Evolutionary conservation across 345 rosid species (phyloP).

Genomic region (Geranium rotundifolium): DNA sequence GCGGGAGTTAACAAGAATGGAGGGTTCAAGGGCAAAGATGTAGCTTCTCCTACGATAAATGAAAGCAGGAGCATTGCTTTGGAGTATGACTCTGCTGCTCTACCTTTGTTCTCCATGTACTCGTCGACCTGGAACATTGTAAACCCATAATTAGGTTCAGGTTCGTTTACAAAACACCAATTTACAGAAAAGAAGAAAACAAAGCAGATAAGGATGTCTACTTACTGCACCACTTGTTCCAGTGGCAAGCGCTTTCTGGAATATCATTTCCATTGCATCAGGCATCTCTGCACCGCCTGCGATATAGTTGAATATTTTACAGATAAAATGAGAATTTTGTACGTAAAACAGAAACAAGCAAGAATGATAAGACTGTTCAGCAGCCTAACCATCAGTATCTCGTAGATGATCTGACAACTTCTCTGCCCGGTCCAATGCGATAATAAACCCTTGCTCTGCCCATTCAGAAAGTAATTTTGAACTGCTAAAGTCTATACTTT

Average conservation of each 20-base stretch:
- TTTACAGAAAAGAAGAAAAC: conserved; percentile 1
- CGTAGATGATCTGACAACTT: conserved; percentile 36
- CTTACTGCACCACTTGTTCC: conserved; percentile 65
- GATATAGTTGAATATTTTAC: conserved; percentile 10
- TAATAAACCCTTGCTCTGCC: conserved; percentile 50
- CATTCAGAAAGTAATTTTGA: conserved; percentile 34
- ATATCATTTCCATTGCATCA: conserved; percentile 65
- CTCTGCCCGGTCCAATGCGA: conserved; percentile 48
- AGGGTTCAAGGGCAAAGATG: conserved; percentile 43
- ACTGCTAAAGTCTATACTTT: conserved; percentile 23
- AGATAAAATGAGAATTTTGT: conserved; percentile 10
- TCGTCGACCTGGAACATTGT: conserved; percentile 44
- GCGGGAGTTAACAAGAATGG: conserved; percentile 40
- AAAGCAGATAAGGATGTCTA: conserved; percentile 1
- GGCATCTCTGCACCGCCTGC: conserved; percentile 64
- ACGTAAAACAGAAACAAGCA: conserved; percentile 6
- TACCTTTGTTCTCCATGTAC: conserved; percentile 39
- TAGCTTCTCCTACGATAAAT: conserved; percentile 52
- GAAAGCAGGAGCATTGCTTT: conserved; percentile 60
- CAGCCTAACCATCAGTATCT: conserved; percentile 43
- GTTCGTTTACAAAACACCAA: neutral
- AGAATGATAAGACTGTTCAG: neutral
- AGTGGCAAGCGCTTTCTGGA: conserved; percentile 40
- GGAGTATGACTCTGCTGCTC: conserved; percentile 44
- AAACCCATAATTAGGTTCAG: neutral